Evolutionary conservation across 2,329 filamentous ascomycete genomes (phyloP).

Genomic region (Colletotrichum orbiculare): DNA sequence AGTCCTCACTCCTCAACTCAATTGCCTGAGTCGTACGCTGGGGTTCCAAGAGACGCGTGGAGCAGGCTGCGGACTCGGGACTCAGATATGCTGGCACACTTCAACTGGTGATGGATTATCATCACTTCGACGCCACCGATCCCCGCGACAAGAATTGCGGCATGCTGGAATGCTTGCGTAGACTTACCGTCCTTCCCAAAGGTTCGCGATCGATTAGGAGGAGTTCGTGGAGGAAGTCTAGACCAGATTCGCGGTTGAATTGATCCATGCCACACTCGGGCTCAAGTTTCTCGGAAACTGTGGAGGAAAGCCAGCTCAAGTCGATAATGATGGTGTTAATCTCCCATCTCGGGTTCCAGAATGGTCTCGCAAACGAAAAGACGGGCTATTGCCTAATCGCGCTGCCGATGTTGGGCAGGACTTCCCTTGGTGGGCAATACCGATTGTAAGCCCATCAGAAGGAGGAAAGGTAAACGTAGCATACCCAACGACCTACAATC

Average conservation of each 20-base stretch:
- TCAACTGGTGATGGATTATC: background rate
- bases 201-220: conserved; percentile 5
- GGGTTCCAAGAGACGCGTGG: background rate
- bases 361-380: conserved; percentile 6
- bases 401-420: background rate
- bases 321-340: background rate
- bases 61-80: background rate
- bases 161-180: conserved; percentile 30
- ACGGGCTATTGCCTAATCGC: background rate
- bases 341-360: conserved; percentile 8
- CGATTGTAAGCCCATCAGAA: background rate
- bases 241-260: background rate
- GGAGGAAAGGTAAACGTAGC: no score
- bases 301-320: background rate
- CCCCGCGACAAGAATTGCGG: conserved; percentile 38
- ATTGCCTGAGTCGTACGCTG: conserved; percentile 2
- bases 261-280: background rate
- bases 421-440: conserved; percentile 14
- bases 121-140: conserved; percentile 33
- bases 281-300: conserved; percentile 7
- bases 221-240: background rate
- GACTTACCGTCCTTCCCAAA: background rate
- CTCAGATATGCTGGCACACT: background rate
- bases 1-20: background rate
- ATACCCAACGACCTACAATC: background rate